phyloP scores from a whole-genome alignment of 306 rosid genomes.

The Ormosia semicastrata region DNA sequence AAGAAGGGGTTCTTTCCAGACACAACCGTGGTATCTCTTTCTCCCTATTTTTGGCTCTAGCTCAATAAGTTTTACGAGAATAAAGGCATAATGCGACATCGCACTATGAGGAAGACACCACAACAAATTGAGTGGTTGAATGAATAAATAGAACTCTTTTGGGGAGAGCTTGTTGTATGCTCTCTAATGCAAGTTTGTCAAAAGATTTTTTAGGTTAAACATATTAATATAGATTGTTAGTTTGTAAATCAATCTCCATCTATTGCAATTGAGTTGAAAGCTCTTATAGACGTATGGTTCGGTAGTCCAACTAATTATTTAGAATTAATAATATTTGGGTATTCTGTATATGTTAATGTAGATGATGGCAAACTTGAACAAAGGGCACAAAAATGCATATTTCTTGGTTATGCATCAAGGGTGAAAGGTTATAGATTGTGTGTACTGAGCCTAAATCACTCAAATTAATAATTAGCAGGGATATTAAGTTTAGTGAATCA shows the following conservation, averaged over 20 bases:
- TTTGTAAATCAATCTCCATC: not conserved
- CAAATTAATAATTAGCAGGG: not conserved
- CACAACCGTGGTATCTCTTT: no score
- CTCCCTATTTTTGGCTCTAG: no score
- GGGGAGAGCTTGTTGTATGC: no score
- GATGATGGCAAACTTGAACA: not conserved
- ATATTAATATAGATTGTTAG: no score
- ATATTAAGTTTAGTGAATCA: not conserved
- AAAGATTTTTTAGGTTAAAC: no score
- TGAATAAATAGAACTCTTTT: no score
- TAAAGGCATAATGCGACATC: no score
- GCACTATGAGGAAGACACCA: no score
- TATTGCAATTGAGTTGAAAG: not conserved
- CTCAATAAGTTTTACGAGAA: no score
- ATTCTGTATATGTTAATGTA: not conserved
- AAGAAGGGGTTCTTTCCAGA: no score
- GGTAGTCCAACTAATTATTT: not conserved
- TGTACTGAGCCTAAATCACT: not conserved
- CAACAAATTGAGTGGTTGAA: no score
- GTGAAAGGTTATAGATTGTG: not conserved
- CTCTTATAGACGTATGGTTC: not conserved
- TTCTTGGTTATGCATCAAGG: not conserved
- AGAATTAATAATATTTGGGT: not conserved
- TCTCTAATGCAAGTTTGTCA: no score
- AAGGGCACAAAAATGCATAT: not conserved